These are phyloP conservation scores for Cordyceps cicadae DNA, from an alignment of 2,329 filamentous ascomycete genomes.

Conservation along the genomic window DNA sequence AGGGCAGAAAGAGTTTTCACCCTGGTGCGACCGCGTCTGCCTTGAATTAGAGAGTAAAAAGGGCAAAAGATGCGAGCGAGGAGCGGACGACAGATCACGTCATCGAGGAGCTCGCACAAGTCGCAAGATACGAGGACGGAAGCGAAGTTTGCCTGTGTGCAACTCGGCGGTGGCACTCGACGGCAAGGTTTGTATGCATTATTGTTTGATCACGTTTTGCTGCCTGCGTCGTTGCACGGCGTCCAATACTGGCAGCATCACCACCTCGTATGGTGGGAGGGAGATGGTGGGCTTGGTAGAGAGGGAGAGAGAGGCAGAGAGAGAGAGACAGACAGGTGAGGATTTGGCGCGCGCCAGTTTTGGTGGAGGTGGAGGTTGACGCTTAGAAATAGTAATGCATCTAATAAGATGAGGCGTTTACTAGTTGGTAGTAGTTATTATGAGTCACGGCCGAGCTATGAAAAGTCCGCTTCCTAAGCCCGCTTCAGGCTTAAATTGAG, in stretches of 20 bases:
- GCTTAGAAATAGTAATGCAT: constrained; percentile 11
- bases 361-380: not conserved
- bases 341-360: not conserved
- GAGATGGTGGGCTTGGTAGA: no score
- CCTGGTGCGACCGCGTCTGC: no score
- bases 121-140: no score
- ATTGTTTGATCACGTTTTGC: not conserved
- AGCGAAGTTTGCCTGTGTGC: no score
- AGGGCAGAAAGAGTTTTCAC: not conserved
- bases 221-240: not conserved
- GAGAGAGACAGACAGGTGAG: no score
- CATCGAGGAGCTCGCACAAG: no score
- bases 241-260: not conserved
- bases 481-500: not conserved
- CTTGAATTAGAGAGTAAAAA: no score
- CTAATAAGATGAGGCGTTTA: not conserved
- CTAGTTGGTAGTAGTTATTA: not conserved
- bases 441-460: constrained; percentile 4
- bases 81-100: no score
- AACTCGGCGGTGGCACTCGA: no score
- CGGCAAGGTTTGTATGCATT: no score
- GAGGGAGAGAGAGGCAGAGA: no score
- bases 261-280: not conserved
- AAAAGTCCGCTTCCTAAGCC: not conserved
- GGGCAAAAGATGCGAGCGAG: no score